These are phyloP conservation scores for grape (Vitis vinifera) DNA, from an alignment of 164 flowering plant species.

Conservation along the genomic window ASM3070453v1 NC_081817.1:29391501-29392000, in stretches of 20 bases:
- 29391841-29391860: slow-evolving; percentile 29
- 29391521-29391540: slow-evolving; percentile 35
- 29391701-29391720: background rate
- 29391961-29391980: background rate
- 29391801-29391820: slow-evolving; percentile 33
- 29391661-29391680: background rate
- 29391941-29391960: background rate
- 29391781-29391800: slow-evolving; percentile 61
- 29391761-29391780: slow-evolving; percentile 53
- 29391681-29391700: background rate
- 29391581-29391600: background rate
- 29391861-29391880: slow-evolving; percentile 48
- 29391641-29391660: too few relatives aligned
- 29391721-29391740: slow-evolving; percentile 35
- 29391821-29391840: slow-evolving; percentile 23
- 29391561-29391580: slow-evolving; percentile 43
- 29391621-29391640: background rate
- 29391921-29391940: slow-evolving; percentile 31
- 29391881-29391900: slow-evolving; percentile 48
- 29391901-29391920: slow-evolving; percentile 45
- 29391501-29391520: slow-evolving; percentile 37
- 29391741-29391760: slow-evolving; percentile 43
- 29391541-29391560: slow-evolving; percentile 33
- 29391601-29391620: background rate
- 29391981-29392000: background rate